phyloP scores from a whole-genome alignment of 148 eudicot species.

The Amaranthus cruentus region DNA sequence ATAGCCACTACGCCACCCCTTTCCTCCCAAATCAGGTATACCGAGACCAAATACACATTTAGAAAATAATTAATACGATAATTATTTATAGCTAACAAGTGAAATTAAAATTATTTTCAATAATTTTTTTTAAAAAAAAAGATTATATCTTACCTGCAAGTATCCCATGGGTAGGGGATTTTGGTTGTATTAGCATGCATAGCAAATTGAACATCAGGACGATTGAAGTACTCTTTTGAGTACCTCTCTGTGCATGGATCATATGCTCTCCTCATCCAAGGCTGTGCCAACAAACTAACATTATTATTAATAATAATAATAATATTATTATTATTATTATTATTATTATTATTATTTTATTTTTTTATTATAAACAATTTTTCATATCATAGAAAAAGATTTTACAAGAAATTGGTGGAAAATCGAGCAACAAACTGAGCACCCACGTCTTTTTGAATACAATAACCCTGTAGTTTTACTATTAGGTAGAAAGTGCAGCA shows the following conservation, averaged over 20 bases:
- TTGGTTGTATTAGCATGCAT: constrained; percentile 70
- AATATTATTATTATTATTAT: neutral
- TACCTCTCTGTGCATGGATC: constrained; percentile 95
- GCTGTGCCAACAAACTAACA: constrained; percentile 36
- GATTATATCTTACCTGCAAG: constrained; percentile 61
- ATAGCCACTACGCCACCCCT: too few species aligned
- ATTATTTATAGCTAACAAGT: too few species aligned
- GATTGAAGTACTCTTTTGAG: constrained; percentile 71
- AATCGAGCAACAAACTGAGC: too few species aligned
- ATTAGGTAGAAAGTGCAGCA: too few species aligned
- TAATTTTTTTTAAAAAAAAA: neutral
- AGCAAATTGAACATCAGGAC: constrained; percentile 83
- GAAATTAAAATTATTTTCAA: too few species aligned
- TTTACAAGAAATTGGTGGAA: too few species aligned
- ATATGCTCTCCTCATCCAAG: constrained; percentile 94
- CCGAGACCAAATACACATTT: too few species aligned
- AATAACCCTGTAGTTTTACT: too few species aligned
- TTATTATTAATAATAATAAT: neutral
- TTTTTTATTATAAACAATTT: too few species aligned
- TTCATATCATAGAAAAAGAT: too few species aligned
- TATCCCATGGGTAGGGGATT: constrained; percentile 63
- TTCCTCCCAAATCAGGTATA: too few species aligned
- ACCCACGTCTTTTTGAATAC: neutral
- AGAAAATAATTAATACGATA: too few species aligned
- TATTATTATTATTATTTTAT: neutral